Evolutionary conservation across 208 protist genomes (phyloP).

Genomic region (Phytomonas francai): DNA sequence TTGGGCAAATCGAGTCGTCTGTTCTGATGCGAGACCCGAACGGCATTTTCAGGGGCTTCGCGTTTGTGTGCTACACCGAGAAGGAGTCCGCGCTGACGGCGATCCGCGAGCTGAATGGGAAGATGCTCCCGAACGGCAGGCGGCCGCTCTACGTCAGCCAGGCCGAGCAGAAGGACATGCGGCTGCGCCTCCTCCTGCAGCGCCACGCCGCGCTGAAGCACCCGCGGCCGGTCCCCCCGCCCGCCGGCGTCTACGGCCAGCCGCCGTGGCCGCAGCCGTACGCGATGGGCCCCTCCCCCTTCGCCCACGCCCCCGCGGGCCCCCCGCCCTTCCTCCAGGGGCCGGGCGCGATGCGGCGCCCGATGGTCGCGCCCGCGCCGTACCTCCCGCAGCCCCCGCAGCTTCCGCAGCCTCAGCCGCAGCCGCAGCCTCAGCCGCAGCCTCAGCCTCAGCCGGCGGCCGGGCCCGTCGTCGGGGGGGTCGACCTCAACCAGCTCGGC

Average conservation of each 20-base stretch:
- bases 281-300: constrained; percentile 20
- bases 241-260: constrained; percentile 25
- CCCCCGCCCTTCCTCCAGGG: constrained; percentile 24
- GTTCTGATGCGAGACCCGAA: constrained; percentile 52
- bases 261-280: constrained; percentile 18
- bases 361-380: constrained; percentile 19
- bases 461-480: constrained; percentile 4
- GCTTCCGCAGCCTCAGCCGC: constrained; percentile 14
- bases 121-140: constrained; percentile 48
- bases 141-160: constrained; percentile 93
- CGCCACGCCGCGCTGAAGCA: constrained; percentile 37
- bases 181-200: constrained; percentile 76
- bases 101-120: constrained; percentile 90
- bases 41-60: constrained; percentile 43
- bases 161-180: constrained; percentile 90
- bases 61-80: constrained; percentile 83
- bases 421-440: neutral
- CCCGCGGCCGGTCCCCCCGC: constrained; percentile 22
- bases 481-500: constrained; percentile 33
- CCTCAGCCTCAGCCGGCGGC: neutral
- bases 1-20: constrained; percentile 44
- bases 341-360: constrained; percentile 23
- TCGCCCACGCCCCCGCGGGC: constrained; percentile 14
- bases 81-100: constrained; percentile 90
- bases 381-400: constrained; percentile 16